Base-by-base conservation (phyloP, 208 protist species). In the Crithidia bombi region DNA sequence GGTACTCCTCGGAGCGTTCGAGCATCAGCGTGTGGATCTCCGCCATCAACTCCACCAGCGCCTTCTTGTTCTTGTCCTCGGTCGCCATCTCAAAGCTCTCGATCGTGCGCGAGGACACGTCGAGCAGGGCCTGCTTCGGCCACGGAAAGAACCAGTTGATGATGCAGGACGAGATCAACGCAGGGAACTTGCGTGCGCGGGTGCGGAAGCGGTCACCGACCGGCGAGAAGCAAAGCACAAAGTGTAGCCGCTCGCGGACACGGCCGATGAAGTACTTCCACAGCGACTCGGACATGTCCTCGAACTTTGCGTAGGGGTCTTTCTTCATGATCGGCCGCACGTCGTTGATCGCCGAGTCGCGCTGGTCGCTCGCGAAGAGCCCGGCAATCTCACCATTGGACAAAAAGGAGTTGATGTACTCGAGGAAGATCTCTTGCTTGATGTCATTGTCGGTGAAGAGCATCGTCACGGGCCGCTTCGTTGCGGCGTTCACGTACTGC, bases 121-220 rank as follows among this genome's bases (percentile, higher is more conserved):
- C 92, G 3, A 93, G 68, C 55, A 99, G 75, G 19, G 96, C 98
- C 79, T 98, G 89, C 70, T 96, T 91, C 17, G 98, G 97, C 98
- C 98, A 99, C 52, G 96, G 95, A 74, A 98, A 96, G 93, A 99
- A 99, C 98, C 98, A 99, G 83, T 99, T 98, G 76, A 99, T 99
- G 52, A 96, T 97, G 79, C 97, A 98, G 33, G 95, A 94, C 61
- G 91, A 98, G 70, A 99, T 97, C 21, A 99, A 85, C 26, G 93
- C 97, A 4, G 98, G 98, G 93, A 99, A 99, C 86, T 98, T 98
- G 64, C 96, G 86, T 17, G 96, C 95, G 32, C 97, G 90, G 3
- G 84, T 92, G 75, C 96, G 87, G 90, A 99, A 99, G 81, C 98
- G 97, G 65, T 98, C 94, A 49, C 98, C 97, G 44, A 98, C 97